Evolutionary conservation across 768 basidiomycete species (phyloP), one percentile per base, ranked within the genome.

Genomic region (Melanogaster broomeanus): DNA sequence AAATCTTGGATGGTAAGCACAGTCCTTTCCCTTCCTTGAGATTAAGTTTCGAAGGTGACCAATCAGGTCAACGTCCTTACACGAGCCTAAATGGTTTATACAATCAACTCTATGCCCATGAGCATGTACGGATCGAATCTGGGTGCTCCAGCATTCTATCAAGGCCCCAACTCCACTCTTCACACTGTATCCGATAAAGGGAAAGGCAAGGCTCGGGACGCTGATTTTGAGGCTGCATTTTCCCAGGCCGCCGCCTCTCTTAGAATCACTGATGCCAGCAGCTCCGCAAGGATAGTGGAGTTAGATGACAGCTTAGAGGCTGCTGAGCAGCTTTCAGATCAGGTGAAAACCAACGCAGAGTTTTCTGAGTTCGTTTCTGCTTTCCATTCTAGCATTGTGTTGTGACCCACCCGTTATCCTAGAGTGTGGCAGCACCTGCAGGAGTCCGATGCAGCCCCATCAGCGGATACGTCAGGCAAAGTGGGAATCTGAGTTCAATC

Each of bases 141-240:
- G 64, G 63, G 69, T 19, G 59, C 62, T 24, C 61, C 70, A 19
- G 53, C 62, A 16, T 67, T 75, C 63, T 68, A 70, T 45, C 73
- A 75, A 50, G 37, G 41, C 28, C 56, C 64, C 52, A 64, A 60
- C 45, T 55, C 61, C 45, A 45, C 62, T 44, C 49, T 53, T 56
- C 58, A 61, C 28, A 40, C 59, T 53, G 39, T 60, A 46, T 55
- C 55, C 21, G 64, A 71, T 44, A 83, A 85, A 60, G 88, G 84
- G 13, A 98, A 96, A 65, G 90, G 88, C 2, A 94, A 92, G 64
- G 82, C 76, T 16, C 77, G 80, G 49, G 87, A 91, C 46, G 81
- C 80, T 4, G 90, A 90, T 66, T 90, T 92, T 51, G 90, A 93
- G 58, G 86, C 86, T n/a, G 90, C 90, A 10, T 92, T 93, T 69